phyloP scores from a whole-genome alignment of 805 yeast genomes.

The Teunomyces kruisii region DNA sequence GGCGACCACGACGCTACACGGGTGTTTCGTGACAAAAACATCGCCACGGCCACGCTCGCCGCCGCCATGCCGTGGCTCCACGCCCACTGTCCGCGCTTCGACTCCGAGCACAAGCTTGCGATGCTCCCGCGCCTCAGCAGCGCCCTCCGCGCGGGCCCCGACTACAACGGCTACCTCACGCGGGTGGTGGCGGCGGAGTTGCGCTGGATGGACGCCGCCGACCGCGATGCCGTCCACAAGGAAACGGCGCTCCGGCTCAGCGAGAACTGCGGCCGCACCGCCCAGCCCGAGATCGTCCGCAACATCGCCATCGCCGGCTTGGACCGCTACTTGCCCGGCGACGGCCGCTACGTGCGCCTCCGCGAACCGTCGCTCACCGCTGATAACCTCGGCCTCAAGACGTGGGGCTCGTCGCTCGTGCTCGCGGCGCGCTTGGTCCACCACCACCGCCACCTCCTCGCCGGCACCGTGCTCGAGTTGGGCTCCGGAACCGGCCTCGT shows the following conservation, averaged over 20 bases:
- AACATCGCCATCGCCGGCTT: constrained; percentile 49
- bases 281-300: constrained; percentile 70
- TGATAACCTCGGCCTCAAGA: constrained; percentile 86
- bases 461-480: constrained; percentile 58
- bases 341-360: constrained; percentile 33
- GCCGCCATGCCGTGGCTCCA: constrained; percentile 47
- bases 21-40: constrained; percentile 33
- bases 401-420: constrained; percentile 92
- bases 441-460: constrained; percentile 15
- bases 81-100: constrained; percentile 31
- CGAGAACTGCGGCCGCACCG: constrained; percentile 82
- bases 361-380: constrained; percentile 84
- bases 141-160: constrained; percentile 28
- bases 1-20: constrained; percentile 10
- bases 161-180: constrained; percentile 49
- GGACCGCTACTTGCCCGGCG: constrained; percentile 6
- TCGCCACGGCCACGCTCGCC: constrained; percentile 23
- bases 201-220: constrained; percentile 42
- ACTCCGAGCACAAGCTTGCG: constrained; percentile 18
- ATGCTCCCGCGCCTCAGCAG: constrained; percentile 27
- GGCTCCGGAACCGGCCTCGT: constrained; percentile 95
- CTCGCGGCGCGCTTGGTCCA: constrained; percentile 54
- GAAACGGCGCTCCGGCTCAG: constrained; percentile 66
- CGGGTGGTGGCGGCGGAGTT: constrained; percentile 49
- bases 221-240: constrained; percentile 44